Conservation (phyloP, 352 stramenopile genomes). For the Aphanomyces invadans region DNA sequence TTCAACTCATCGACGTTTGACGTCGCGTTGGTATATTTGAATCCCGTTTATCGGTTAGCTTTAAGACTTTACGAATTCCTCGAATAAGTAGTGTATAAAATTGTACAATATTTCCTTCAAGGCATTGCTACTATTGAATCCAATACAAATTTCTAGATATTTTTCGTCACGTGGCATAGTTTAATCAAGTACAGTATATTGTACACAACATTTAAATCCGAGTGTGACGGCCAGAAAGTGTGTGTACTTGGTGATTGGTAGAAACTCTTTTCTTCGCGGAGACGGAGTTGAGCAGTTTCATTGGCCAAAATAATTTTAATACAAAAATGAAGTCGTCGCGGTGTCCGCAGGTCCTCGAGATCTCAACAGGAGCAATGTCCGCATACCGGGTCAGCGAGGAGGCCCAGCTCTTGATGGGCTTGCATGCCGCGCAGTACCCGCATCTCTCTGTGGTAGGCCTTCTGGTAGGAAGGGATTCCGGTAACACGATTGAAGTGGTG, state of each 20-base stretch:
- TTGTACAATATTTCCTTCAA: background rate
- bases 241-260: no score
- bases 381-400: constrained; percentile 19
- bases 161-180: no score
- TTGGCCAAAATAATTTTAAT: background rate
- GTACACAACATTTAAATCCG: background rate
- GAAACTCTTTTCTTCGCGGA: no score
- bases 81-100: background rate
- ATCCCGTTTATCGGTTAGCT: background rate
- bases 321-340: background rate
- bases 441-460: constrained; percentile 16
- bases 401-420: constrained; percentile 17
- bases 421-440: constrained; percentile 22
- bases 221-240: no score
- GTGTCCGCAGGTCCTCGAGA: background rate
- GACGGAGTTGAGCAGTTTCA: no score
- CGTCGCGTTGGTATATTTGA: no score
- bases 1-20: background rate
- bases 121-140: background rate
- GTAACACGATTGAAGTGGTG: constrained; percentile 14
- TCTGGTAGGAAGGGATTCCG: constrained; percentile 16
- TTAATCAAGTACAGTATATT: background rate
- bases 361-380: constrained; percentile 5
- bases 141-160: background rate
- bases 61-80: background rate